These are phyloP conservation scores for Globisporangium canariense DNA, from an alignment of 352 stramenopile genomes.

Conservation along the genomic window DNA sequence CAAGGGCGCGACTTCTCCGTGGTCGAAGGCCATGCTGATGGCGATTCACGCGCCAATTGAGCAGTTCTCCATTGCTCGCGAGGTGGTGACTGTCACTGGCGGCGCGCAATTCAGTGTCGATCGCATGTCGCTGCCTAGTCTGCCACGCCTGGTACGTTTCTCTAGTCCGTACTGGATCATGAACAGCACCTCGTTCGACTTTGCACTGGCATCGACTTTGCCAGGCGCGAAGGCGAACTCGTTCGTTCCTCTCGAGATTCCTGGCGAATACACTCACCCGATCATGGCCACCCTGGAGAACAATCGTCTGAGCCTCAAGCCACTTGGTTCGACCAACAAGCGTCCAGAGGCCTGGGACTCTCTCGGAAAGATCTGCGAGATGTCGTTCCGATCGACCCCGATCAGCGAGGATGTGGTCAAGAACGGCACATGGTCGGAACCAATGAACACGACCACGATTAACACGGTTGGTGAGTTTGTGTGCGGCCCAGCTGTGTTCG, in stretches of 20 bases:
- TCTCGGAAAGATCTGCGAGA: conserved; percentile 49
- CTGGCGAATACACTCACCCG: conserved; percentile 55
- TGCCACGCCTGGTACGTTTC: conserved; percentile 77
- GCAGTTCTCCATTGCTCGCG: conserved; percentile 66
- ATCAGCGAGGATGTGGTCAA: conserved; percentile 65
- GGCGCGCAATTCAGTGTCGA: conserved; percentile 73
- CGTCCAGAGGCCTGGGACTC: conserved; percentile 57
- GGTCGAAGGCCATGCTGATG: conserved; percentile 86
- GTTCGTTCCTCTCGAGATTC: conserved; percentile 40
- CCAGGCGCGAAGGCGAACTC: conserved; percentile 46
- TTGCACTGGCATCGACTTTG: conserved; percentile 53
- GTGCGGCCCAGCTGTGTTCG: conserved; percentile 70
- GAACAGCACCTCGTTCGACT: conserved; percentile 75
- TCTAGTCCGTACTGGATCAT: conserved; percentile 85
- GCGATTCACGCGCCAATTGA: conserved; percentile 71
- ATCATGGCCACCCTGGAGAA: conserved; percentile 55
- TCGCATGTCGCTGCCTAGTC: conserved; percentile 57
- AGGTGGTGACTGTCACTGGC: conserved; percentile 46
- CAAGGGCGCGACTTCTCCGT: conserved; percentile 31
- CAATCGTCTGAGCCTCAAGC: conserved; percentile 72
- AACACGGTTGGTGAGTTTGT: conserved; percentile 80
- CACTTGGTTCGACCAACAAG: conserved; percentile 34
- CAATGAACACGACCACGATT: conserved; percentile 83
- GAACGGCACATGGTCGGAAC: conserved; percentile 70
- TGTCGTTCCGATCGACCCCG: conserved; percentile 41